Conservation (phyloP, 306 rosid species). For the Vachellia pachyceras region DNA sequence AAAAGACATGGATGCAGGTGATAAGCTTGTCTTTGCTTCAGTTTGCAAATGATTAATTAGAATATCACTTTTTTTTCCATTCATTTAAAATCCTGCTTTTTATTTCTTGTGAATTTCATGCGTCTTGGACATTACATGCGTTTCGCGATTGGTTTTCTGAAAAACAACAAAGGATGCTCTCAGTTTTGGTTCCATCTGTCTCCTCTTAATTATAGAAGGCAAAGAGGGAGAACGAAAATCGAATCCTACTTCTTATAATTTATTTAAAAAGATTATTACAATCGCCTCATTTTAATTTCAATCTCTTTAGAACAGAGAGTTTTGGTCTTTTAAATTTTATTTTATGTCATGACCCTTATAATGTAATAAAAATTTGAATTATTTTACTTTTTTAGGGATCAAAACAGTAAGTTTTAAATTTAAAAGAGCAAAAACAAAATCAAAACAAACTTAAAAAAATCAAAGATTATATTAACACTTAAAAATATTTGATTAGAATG, state of each 20-base stretch:
- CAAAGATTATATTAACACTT: no score
- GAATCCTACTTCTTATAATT: background rate
- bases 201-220: background rate
- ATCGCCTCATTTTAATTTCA: no score
- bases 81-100: background rate
- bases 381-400: no score
- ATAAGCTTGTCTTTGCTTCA: background rate
- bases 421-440: no score
- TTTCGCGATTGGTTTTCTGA: background rate
- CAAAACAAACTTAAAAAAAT: no score
- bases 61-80: background rate
- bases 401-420: no score
- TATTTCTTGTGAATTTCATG: background rate
- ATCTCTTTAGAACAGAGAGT: no score
- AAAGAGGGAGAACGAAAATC: background rate
- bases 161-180: background rate
- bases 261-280: background rate
- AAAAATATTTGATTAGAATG: no score
- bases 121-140: background rate
- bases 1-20: constrained; percentile 59
- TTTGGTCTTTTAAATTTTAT: no score
- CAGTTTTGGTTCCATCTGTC: background rate
- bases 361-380: no score
- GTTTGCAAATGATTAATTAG: background rate
- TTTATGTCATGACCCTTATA: no score